phyloP scores from a whole-genome alignment of 495 filamentous ascomycete species.

The Penicillium simplicissimum region DNA sequence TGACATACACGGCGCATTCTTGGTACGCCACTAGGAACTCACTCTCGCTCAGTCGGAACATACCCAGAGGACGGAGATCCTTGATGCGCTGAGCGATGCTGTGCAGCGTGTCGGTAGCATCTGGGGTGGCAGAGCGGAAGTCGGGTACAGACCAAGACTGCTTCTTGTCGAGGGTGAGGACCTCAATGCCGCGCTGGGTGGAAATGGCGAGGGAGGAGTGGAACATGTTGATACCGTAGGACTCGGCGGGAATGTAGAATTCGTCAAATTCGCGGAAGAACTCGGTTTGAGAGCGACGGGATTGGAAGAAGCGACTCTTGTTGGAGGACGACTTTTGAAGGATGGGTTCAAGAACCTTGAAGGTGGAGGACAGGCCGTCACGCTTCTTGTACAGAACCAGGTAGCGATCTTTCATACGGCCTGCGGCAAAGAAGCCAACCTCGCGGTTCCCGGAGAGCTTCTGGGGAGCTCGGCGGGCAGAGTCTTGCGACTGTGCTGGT shows the following conservation, averaged over 20 bases:
- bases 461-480: conserved; percentile 75
- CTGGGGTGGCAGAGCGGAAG: conserved; percentile 53
- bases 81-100: conserved; percentile 79
- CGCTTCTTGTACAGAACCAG: conserved; percentile 96
- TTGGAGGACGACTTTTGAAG: conserved; percentile 68
- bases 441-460: conserved; percentile 85
- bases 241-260: conserved; percentile 98
- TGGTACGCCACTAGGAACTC: conserved; percentile 95
- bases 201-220: conserved; percentile 88
- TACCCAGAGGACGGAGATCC: conserved; percentile 82
- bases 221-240: conserved; percentile 93
- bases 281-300: conserved; percentile 74
- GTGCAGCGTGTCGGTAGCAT: conserved; percentile 64
- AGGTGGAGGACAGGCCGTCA: conserved; percentile 85
- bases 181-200: conserved; percentile 90
- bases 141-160: conserved; percentile 87
- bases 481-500: conserved; percentile 57
- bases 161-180: conserved; percentile 96
- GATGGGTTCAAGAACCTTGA: conserved; percentile 95
- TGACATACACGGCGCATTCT: conserved; percentile 94
- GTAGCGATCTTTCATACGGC: conserved; percentile 93
- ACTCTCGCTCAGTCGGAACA: conserved; percentile 91
- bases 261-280: conserved; percentile 98
- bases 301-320: conserved; percentile 67
- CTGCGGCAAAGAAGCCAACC: conserved; percentile 93